phyloP scores from a whole-genome alignment of 2,329 filamentous ascomycete species.

The Botryotinia calthae region DNA sequence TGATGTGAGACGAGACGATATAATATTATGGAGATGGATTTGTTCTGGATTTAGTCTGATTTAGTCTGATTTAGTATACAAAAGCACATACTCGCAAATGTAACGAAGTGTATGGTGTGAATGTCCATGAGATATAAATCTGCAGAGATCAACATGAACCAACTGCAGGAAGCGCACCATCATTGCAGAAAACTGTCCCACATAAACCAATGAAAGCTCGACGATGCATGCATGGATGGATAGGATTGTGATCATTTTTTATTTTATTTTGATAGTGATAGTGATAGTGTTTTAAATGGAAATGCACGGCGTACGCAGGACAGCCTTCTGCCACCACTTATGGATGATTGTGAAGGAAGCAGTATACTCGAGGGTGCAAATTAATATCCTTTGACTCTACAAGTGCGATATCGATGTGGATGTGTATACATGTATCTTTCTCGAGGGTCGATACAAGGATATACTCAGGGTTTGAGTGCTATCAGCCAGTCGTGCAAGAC shows the following conservation, averaged over 20 bases:
- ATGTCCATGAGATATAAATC: background rate
- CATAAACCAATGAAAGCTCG: background rate
- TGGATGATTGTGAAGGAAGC: background rate
- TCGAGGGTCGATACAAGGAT: background rate
- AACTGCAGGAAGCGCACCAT: slow-evolving; percentile 3
- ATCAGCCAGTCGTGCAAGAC: background rate
- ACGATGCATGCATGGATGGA: background rate
- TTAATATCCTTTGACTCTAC: background rate
- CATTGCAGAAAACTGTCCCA: background rate
- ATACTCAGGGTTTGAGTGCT: background rate
- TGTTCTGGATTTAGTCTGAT: too few relatives aligned
- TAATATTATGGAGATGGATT: background rate
- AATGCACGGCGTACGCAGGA: background rate
- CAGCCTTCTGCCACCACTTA: background rate
- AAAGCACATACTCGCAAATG: background rate
- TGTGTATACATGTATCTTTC: background rate
- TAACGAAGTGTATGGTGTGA: background rate
- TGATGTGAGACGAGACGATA: background rate
- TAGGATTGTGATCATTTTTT: background rate
- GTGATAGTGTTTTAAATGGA: background rate
- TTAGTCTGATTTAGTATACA: too few relatives aligned
- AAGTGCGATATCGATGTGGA: background rate
- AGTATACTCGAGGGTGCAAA: background rate
- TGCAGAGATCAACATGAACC: slow-evolving; percentile 1
- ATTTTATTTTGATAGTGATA: background rate